Evolutionary conservation across 2,329 filamentous ascomycete genomes (phyloP).

Genomic region (Microdochium trichocladiopsis): DNA sequence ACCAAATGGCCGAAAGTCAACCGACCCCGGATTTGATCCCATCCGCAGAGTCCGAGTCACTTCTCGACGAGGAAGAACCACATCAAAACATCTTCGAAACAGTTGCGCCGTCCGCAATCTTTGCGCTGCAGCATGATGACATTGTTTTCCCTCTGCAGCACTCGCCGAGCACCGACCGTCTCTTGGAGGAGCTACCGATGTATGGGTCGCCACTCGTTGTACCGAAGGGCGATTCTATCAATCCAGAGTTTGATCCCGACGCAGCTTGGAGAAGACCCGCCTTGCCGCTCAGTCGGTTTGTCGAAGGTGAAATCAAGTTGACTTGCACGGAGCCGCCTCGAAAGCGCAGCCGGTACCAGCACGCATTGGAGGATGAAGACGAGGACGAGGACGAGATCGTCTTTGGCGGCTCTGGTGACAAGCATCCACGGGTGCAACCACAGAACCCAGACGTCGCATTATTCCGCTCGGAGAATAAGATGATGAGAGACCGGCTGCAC

Average conservation of each 20-base stretch:
- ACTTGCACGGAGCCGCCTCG: slow-evolving; percentile 56
- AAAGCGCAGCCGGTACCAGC: slow-evolving; percentile 79
- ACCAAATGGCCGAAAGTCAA: slow-evolving; percentile 32
- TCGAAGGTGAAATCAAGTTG: slow-evolving; percentile 72
- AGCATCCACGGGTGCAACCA: slow-evolving; percentile 45
- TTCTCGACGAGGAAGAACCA: slow-evolving; percentile 33
- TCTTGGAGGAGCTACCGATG: slow-evolving; percentile 75
- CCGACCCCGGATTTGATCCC: slow-evolving; percentile 62
- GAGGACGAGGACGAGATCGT: slow-evolving; percentile 31
- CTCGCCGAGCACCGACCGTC: slow-evolving; percentile 67
- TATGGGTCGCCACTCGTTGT: slow-evolving; percentile 60
- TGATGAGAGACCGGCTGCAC: slow-evolving; percentile 82
- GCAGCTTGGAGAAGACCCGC: slow-evolving; percentile 69
- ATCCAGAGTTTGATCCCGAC: slow-evolving; percentile 58
- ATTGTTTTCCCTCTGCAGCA: slow-evolving; percentile 72
- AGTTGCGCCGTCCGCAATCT: slow-evolving; percentile 69
- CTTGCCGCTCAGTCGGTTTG: slow-evolving; percentile 79
- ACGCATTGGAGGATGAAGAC: slow-evolving; percentile 64
- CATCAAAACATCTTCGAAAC: slow-evolving; percentile 29
- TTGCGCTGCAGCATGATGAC: slow-evolving; percentile 74
- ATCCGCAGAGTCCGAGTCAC: slow-evolving; percentile 55
- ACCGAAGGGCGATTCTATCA: slow-evolving; percentile 48
- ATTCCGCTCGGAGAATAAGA: slow-evolving; percentile 84
- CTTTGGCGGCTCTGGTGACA: slow-evolving; percentile 21
- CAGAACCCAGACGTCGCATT: slow-evolving; percentile 74